A percentile compares a stretch with the other conserved stretches of the same genome.
Evolutionary conservation across 2,329 filamentous ascomycete genomes (phyloP).

Genomic region (Alternaria viburni): DNA sequence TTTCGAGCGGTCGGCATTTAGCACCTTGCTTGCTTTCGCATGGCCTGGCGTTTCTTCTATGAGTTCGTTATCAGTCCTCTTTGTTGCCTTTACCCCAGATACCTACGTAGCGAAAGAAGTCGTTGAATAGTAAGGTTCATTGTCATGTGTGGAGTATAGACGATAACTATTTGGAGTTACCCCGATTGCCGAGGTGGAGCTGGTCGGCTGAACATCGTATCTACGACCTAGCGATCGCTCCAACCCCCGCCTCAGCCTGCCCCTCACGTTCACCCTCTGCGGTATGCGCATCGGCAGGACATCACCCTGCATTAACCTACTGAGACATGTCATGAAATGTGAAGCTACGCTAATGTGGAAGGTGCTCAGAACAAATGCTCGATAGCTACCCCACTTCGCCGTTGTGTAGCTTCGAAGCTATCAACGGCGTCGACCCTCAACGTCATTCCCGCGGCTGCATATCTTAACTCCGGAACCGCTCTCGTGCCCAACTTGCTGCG

Average conservation of each 20-base stretch:
- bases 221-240: background rate
- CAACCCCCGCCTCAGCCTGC: background rate
- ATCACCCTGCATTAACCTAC: background rate
- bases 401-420: slow-evolving; percentile 1
- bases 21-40: slow-evolving; percentile 8
- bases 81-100: slow-evolving; percentile 4
- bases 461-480: background rate
- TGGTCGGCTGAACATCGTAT: background rate
- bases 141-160: background rate
- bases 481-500: background rate
- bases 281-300: background rate
- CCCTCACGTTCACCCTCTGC: background rate
- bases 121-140: background rate
- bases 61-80: background rate
- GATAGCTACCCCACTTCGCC: slow-evolving; percentile 4
- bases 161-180: background rate
- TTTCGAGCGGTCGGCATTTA: background rate
- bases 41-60: slow-evolving; percentile 22
- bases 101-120: slow-evolving; percentile 9
- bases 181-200: background rate
- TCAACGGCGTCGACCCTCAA: background rate
- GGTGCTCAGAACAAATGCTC: background rate
- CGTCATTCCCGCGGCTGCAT: background rate
- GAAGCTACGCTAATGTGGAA: background rate
- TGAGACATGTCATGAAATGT: background rate